A percentile compares a stretch with the other conserved stretches of the same genome.
These are phyloP conservation scores for Aspergillus nanangensis DNA, from an alignment of 495 filamentous ascomycete species.

Conservation along the genomic window DNA sequence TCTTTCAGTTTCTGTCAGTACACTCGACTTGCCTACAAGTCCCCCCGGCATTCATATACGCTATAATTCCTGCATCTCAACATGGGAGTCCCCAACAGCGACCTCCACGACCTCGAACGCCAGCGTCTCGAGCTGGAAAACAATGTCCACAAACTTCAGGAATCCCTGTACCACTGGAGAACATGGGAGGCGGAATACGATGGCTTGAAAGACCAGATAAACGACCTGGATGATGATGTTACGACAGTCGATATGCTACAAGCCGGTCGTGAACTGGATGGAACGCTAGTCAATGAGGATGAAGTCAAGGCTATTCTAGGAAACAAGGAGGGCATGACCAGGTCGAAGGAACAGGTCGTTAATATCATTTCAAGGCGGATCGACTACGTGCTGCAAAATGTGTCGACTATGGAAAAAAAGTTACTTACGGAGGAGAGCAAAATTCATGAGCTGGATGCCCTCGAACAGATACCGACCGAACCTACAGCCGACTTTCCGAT, in stretches of 20 bases:
- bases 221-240: slow-evolving; percentile 45
- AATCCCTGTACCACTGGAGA: slow-evolving; percentile 82
- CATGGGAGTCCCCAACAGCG: slow-evolving; percentile 32
- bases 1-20: slow-evolving; percentile 5
- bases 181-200: slow-evolving; percentile 90
- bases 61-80: background rate
- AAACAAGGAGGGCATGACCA: slow-evolving; percentile 22
- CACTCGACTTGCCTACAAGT: background rate
- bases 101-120: slow-evolving; percentile 56
- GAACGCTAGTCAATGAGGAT: slow-evolving; percentile 52
- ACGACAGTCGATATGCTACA: slow-evolving; percentile 46
- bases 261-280: slow-evolving; percentile 45
- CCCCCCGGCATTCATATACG: background rate
- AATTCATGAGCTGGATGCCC: slow-evolving; percentile 45
- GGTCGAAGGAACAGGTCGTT: slow-evolving; percentile 57
- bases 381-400: slow-evolving; percentile 85
- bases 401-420: slow-evolving; percentile 58
- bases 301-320: slow-evolving; percentile 41
- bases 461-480: slow-evolving; percentile 20
- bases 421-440: slow-evolving; percentile 64
- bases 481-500: slow-evolving; percentile 54
- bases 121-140: slow-evolving; percentile 71
- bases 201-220: slow-evolving; percentile 74
- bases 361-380: slow-evolving; percentile 69
- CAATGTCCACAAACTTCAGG: slow-evolving; percentile 66